phyloP scores from a whole-genome alignment of 192 early-diverging fungal species.

The Coemansia sp. region DNA sequence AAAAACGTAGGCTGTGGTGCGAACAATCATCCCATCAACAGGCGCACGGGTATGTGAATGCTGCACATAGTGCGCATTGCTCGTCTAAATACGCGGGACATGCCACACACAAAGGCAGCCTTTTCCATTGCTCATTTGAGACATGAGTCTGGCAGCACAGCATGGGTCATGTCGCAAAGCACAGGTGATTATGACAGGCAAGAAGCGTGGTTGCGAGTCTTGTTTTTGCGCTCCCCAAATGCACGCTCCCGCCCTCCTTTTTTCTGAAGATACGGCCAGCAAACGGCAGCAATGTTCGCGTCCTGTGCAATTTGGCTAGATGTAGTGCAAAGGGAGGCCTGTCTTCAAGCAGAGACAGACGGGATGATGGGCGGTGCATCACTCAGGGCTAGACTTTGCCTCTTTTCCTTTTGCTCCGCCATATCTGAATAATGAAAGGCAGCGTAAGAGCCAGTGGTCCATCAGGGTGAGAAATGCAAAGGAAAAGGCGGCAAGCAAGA shows the following conservation, averaged over 20 bases:
- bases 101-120: not conserved
- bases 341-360: too few species aligned
- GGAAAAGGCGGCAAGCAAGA: not conserved
- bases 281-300: too few species aligned
- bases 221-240: not conserved
- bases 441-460: not conserved
- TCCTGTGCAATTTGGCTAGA: too few species aligned
- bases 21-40: not conserved
- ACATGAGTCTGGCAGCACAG: not conserved
- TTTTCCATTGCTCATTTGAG: not conserved
- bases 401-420: not conserved
- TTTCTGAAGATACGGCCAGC: not conserved
- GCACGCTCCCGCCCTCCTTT: not conserved
- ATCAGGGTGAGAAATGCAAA: not conserved
- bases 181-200: not conserved
- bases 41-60: not conserved
- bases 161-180: constrained; percentile 2
- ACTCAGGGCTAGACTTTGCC: not conserved
- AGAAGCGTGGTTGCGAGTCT: not conserved
- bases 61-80: not conserved
- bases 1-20: not conserved
- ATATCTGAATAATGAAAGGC: not conserved
- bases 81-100: not conserved
- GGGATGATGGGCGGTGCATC: too few species aligned
- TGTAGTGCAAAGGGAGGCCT: too few species aligned